Base-by-base conservation (phyloP, 768 basidiomycete species). In the Nevesoporus exiguus region DNA sequence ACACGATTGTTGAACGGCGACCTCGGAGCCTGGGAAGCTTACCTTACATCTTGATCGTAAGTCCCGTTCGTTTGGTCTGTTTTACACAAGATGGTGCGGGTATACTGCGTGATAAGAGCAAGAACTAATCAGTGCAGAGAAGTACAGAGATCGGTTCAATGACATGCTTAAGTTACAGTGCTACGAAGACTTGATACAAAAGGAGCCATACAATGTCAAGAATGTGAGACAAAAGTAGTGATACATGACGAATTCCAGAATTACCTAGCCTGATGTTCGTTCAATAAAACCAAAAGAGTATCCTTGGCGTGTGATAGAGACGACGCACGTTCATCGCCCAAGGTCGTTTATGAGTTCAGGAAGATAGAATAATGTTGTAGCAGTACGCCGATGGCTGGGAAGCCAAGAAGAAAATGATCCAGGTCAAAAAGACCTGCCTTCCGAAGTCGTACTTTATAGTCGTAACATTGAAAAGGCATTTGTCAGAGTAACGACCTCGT, bases 391-490 rank as follows among this genome's bases (percentile, higher is more conserved):
- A 61, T 5, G 14, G 30, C 5, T 2, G 13, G 39, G 30, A 45
- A 22, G 17, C 24, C 30, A 36, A 21, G 24, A 34, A 43, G 46
- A 15, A 7, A 1, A 6, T 25, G 21, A 17, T 4, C 45, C 33
- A 8, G 15, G 11, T 13, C 37, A 27, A 25, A 30, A 46, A 31
- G 27, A 29, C 46, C 5, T 14, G 14, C 15, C 7, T 33, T 33
- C n/a, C 33, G 21, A 19, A 5, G 25, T 31, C 27, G 13, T 15
- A 1, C 3, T 29, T 44, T 29, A 66, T 8, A 64, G 31, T n/a
- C 37, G 61, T 25, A 67, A 30, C 63, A 55, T 62, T 25, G 60
- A 67, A 22, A 65, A 67, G 7, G 60, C 60, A 3, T 53, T 30
- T 2, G 65, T 58, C 43, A 67, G 52, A 3, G 59, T 25, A 3